phyloP scores from a whole-genome alignment of 371 early-diverging fungal species.

The Zopfochytrium polystomum region DNA sequence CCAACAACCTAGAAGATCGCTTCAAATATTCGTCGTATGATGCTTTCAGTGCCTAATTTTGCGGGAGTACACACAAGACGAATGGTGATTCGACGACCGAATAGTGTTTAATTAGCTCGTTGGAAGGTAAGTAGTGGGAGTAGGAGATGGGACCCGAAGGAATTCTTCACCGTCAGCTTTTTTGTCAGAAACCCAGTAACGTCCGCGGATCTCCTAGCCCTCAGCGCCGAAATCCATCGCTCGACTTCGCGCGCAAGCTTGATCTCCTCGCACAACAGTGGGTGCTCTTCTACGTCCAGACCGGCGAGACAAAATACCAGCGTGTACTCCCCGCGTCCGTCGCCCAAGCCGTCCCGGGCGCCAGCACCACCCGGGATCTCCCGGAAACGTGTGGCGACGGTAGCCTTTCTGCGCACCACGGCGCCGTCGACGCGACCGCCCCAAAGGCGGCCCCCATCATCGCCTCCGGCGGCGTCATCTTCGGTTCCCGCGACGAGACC shows the following conservation, averaged over 20 bases:
- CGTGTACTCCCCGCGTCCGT: constrained; percentile 27
- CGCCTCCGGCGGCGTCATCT: neutral
- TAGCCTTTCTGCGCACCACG: constrained; percentile 17
- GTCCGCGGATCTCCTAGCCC: constrained; percentile 27
- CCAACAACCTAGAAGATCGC: too few relatives aligned
- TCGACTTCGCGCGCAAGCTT: constrained; percentile 33
- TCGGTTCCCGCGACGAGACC: neutral
- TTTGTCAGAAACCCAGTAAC: constrained; percentile 34
- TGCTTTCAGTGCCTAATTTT: too few relatives aligned
- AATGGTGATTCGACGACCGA: too few relatives aligned
- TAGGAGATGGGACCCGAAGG: too few relatives aligned
- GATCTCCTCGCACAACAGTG: constrained; percentile 45
- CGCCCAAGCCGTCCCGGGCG: too few relatives aligned
- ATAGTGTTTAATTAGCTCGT: too few relatives aligned
- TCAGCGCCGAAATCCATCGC: constrained; percentile 22
- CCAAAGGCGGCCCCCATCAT: neutral
- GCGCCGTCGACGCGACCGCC: constrained; percentile 12
- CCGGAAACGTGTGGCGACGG: constrained; percentile 2
- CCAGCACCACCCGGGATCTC: constrained; percentile 15
- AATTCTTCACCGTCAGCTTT: constrained; percentile 35
- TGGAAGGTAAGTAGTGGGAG: too few relatives aligned
- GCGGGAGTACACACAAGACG: too few relatives aligned
- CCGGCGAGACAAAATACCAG: constrained; percentile 37
- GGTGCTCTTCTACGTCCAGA: constrained; percentile 39
- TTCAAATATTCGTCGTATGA: too few relatives aligned